phyloP scores from a whole-genome alignment of 2,329 filamentous ascomycete species.

The Sporothrix humicola region DNA sequence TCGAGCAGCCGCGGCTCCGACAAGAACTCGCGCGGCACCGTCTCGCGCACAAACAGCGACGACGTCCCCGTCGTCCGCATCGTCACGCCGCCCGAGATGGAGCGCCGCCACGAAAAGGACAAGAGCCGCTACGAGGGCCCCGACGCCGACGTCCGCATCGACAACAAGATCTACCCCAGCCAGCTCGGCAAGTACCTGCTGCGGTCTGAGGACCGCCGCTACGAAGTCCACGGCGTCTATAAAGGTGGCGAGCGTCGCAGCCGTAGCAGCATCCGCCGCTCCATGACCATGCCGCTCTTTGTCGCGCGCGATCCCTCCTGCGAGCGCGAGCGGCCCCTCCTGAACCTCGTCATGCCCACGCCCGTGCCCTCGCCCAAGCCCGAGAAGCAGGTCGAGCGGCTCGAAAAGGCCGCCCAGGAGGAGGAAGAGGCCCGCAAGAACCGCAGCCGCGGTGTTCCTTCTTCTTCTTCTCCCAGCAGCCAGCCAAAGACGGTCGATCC shows the following conservation, averaged over 20 bases:
- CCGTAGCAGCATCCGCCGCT: slow-evolving; percentile 28
- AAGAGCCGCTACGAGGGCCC: slow-evolving; percentile 58
- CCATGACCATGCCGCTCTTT: slow-evolving; percentile 46
- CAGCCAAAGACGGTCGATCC: neutral
- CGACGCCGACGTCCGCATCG: slow-evolving; percentile 67
- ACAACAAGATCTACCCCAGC: slow-evolving; percentile 61
- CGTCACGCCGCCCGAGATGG: slow-evolving; percentile 61
- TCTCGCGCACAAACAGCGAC: neutral
- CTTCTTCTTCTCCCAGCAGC: neutral
- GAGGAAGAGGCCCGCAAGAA: slow-evolving; percentile 13
- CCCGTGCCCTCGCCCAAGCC: slow-evolving; percentile 58
- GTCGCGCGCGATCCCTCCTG: slow-evolving; percentile 59
- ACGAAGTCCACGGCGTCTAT: slow-evolving; percentile 32
- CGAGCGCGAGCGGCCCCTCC: slow-evolving; percentile 61
- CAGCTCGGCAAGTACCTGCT: slow-evolving; percentile 51
- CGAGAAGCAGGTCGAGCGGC: slow-evolving; percentile 47
- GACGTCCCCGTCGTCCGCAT: slow-evolving; percentile 51
- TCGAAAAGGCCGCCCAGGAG: slow-evolving; percentile 20
- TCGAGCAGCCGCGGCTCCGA: neutral
- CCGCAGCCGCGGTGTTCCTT: neutral
- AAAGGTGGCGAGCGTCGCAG: neutral
- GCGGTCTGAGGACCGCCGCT: neutral
- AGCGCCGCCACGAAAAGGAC: slow-evolving; percentile 52
- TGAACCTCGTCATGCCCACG: slow-evolving; percentile 67
- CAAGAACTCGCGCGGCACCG: slow-evolving; percentile 17